Evolutionary conservation across 768 basidiomycete species (phyloP).

Genomic region (Rhodotorula taiwanensis): DNA sequence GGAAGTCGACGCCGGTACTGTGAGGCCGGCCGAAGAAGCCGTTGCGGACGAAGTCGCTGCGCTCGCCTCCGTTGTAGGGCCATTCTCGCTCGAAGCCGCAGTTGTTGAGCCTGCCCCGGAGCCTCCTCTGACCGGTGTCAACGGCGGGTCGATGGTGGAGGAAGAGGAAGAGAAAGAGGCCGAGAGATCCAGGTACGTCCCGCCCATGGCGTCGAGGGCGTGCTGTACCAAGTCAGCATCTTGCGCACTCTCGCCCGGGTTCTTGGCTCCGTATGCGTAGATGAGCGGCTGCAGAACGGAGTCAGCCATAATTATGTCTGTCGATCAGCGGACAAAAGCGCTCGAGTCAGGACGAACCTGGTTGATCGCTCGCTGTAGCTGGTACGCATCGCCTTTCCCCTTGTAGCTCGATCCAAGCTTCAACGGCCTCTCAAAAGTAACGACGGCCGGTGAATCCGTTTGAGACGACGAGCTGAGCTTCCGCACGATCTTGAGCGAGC

Average conservation of each 20-base stretch:
- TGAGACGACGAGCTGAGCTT: background rate
- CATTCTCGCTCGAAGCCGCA: background rate
- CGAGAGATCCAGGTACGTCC: slow-evolving; percentile 23
- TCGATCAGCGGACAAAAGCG: background rate
- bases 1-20: too few relatives aligned
- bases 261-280: slow-evolving; percentile 18
- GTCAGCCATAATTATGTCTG: background rate
- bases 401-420: background rate
- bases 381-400: slow-evolving; percentile 1
- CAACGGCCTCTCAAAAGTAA: slow-evolving; percentile 18
- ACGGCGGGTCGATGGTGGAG: slow-evolving; percentile 5
- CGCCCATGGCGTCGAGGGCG: slow-evolving; percentile 14
- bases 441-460: slow-evolving; percentile 13
- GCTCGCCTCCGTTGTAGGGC: background rate
- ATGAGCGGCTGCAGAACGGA: background rate
- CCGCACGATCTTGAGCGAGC: slow-evolving; percentile 7
- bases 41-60: background rate
- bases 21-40: background rate
- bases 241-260: slow-evolving; percentile 13
- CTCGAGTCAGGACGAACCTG: slow-evolving; percentile 5
- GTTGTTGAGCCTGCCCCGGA: background rate
- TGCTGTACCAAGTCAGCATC: slow-evolving; percentile 20
- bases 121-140: slow-evolving; percentile 7
- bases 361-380: slow-evolving; percentile 12
- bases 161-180: slow-evolving; percentile 7